phyloP scores from a whole-genome alignment of 352 stramenopile species.

The Globisporangium acanthophoron region DNA sequence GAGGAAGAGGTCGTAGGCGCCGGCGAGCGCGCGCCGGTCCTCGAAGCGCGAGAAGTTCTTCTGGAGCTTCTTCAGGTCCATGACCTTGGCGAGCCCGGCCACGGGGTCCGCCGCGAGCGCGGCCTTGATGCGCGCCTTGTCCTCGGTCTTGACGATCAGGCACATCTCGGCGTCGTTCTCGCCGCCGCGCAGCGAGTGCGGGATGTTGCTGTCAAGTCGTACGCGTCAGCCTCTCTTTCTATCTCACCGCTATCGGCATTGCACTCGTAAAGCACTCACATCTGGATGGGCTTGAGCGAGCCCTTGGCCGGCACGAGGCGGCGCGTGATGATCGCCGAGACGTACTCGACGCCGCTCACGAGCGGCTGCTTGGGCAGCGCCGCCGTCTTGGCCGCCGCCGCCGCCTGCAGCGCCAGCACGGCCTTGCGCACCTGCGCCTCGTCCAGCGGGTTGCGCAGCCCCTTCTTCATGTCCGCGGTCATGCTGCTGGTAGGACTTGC shows the following conservation, averaged over 20 bases:
- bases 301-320: slow-evolving; percentile 62
- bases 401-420: slow-evolving; percentile 58
- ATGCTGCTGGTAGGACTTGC: neutral
- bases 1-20: slow-evolving; percentile 74
- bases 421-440: slow-evolving; percentile 70
- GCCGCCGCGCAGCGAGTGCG: slow-evolving; percentile 45
- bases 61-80: slow-evolving; percentile 78
- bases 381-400: slow-evolving; percentile 44
- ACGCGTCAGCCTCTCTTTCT: neutral
- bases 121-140: slow-evolving; percentile 83
- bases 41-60: slow-evolving; percentile 79
- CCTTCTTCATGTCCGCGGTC: slow-evolving; percentile 39
- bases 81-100: slow-evolving; percentile 56
- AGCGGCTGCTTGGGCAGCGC: slow-evolving; percentile 52
- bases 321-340: slow-evolving; percentile 73
- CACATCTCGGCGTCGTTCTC: slow-evolving; percentile 60
- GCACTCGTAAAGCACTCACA: slow-evolving; percentile 23
- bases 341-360: slow-evolving; percentile 44
- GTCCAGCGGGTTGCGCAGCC: slow-evolving; percentile 63
- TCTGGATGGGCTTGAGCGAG: slow-evolving; percentile 66
- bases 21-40: slow-evolving; percentile 61
- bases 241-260: too few species aligned
- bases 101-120: slow-evolving; percentile 54
- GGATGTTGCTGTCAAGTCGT: slow-evolving; percentile 33
- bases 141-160: slow-evolving; percentile 76